Conservation (phyloP, 1,139 yeast species). For the Candida albicans region DNA sequence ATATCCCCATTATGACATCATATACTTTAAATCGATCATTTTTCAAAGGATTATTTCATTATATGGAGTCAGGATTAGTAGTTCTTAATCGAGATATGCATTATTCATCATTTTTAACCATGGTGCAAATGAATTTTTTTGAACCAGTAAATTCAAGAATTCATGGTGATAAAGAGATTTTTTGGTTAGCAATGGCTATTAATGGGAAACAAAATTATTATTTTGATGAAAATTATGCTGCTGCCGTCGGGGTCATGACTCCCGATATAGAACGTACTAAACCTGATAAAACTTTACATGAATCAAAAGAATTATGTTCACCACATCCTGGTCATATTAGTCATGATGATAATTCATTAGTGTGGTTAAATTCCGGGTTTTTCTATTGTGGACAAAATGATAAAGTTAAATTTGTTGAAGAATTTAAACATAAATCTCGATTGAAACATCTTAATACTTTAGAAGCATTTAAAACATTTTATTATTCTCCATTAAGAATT, state of each 20-base stretch:
- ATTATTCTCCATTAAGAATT: conserved; percentile 25
- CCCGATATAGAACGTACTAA: conserved; percentile 28
- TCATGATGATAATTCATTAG: conserved; percentile 30
- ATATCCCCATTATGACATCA: conserved; percentile 34
- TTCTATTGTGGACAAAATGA: conserved; percentile 13
- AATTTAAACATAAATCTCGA: conserved; percentile 20
- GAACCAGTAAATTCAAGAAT: conserved; percentile 40
- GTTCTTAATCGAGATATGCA: conserved; percentile 42
- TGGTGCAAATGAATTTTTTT: conserved; percentile 43
- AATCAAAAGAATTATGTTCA: conserved; percentile 35
- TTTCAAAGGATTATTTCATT: conserved; percentile 37
- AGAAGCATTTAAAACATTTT: conserved; percentile 28
- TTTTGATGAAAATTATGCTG: conserved; percentile 51
- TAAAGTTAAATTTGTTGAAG: conserved; percentile 22
- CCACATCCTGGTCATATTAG: conserved; percentile 42
- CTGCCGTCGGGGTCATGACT: conserved; percentile 50
- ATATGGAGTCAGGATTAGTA: conserved; percentile 56
- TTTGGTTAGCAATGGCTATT: conserved; percentile 59
- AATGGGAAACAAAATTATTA: conserved; percentile 52
- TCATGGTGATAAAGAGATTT: conserved; percentile 66
- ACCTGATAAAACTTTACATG: conserved; percentile 21
- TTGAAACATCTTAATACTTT: conserved; percentile 21
- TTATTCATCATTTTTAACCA: conserved; percentile 43
- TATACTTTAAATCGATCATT: conserved; percentile 31
- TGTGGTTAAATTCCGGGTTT: conserved; percentile 38